phyloP scores from a whole-genome alignment of 1,284 basidiomycete genomes.

The Boletus mariae region DNA sequence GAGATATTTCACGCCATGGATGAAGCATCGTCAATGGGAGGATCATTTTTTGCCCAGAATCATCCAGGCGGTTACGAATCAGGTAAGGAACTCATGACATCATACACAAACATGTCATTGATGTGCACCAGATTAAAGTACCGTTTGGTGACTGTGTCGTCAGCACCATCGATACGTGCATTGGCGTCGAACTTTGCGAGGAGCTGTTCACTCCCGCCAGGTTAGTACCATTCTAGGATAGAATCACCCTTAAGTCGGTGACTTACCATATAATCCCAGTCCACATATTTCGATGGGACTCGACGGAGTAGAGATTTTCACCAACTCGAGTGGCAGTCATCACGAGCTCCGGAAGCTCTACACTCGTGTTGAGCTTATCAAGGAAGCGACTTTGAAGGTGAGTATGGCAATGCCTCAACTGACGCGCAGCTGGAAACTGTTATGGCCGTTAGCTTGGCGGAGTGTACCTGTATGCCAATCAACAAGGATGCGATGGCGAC shows the following conservation, averaged over 20 bases:
- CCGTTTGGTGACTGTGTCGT: constrained; percentile 96
- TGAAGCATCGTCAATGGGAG: constrained; percentile 83
- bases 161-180: constrained; percentile 91
- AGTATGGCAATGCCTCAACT: neutral
- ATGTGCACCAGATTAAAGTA: constrained; percentile 57
- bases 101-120: neutral
- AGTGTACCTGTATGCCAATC: constrained; percentile 96
- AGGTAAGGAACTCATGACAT: constrained; percentile 46
- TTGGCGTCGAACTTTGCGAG: constrained; percentile 95
- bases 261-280: constrained; percentile 31
- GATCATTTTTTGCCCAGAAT: constrained; percentile 87
- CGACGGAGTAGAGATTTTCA: constrained; percentile 98
- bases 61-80: constrained; percentile 83
- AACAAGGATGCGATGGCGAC: constrained; percentile 98
- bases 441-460: constrained; percentile 72
- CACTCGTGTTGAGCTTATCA: constrained; percentile 90
- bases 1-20: constrained; percentile 95
- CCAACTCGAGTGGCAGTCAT: constrained; percentile 96
- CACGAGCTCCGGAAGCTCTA: constrained; percentile 96
- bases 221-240: constrained; percentile 40
- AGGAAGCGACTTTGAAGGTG: constrained; percentile 94
- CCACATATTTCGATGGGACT: constrained; percentile 97
- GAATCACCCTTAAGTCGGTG: neutral
- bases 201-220: constrained; percentile 96
- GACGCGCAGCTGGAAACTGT: neutral